Percentiles rank a stretch among this genome's conserved stretches.
phyloP scores from a whole-genome alignment of 805 yeast species.

The Torulaspora delbrueckii region DNA sequence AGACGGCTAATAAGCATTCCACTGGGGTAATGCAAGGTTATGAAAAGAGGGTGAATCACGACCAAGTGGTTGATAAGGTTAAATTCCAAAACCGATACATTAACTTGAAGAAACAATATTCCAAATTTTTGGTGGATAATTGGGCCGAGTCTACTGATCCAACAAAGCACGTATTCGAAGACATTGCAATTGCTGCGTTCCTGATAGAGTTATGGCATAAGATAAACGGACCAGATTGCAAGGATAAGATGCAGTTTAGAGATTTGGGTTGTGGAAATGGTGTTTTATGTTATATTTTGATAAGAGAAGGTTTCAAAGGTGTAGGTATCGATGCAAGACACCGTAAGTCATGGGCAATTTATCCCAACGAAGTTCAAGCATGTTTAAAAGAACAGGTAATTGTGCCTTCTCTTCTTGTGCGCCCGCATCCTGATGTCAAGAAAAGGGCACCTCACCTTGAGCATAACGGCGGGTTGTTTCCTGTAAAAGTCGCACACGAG shows the following conservation, averaged over 20 bases:
- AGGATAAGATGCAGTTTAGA: conserved; percentile 52
- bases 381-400: conserved; percentile 70
- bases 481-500: conserved; percentile 38
- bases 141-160: conserved; percentile 98
- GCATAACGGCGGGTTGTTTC: conserved; percentile 54
- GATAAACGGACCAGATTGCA: conserved; percentile 39
- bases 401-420: conserved; percentile 67
- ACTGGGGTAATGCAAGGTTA: conserved; percentile 80
- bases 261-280: conserved; percentile 98
- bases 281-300: conserved; percentile 65
- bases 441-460: conserved; percentile 48
- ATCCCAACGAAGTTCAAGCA: conserved; percentile 58
- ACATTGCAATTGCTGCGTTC: conserved; percentile 91
- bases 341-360: conserved; percentile 80
- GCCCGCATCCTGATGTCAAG: conserved; percentile 63
- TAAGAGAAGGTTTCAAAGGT: conserved; percentile 76
- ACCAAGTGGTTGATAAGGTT: conserved; percentile 74
- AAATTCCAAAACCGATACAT: conserved; percentile 80
- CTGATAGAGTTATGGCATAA: conserved; percentile 78
- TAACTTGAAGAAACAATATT: conserved; percentile 73
- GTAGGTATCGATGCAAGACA: conserved; percentile 85
- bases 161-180: conserved; percentile 92
- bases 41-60: conserved; percentile 83
- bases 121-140: conserved; percentile 62
- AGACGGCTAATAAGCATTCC: conserved; percentile 80